Conservation (phyloP, 495 filamentous ascomycete species). For the Cercophora sp. region DNA sequence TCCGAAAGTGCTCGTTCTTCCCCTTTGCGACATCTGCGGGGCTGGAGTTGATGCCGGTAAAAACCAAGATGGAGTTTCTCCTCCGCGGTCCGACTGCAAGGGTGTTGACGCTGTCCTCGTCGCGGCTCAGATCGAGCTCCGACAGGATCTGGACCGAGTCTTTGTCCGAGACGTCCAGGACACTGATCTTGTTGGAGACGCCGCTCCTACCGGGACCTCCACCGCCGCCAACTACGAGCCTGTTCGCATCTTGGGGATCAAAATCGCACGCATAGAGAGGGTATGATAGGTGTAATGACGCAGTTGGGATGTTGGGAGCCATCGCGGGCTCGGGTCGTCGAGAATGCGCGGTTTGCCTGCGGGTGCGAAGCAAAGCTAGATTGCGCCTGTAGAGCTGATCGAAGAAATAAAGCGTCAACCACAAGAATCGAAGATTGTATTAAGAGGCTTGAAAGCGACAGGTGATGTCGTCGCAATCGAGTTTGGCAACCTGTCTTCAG, state of each 20-base stretch:
- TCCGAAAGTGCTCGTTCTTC: conserved; percentile 82
- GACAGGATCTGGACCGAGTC: conserved; percentile 59
- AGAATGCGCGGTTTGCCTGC: neutral
- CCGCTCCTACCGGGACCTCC: conserved; percentile 82
- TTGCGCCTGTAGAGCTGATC: no score
- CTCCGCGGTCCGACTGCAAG: conserved; percentile 61
- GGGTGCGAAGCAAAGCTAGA: neutral
- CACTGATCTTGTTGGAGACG: conserved; percentile 82
- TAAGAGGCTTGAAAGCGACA: no score
- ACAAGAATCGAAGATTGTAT: no score
- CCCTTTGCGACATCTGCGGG: conserved; percentile 63
- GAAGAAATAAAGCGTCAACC: no score
- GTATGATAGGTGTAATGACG: conserved; percentile 56
- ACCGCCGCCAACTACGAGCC: conserved; percentile 83
- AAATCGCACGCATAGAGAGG: conserved; percentile 91
- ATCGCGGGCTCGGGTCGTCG: no score
- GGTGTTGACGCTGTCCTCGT: conserved; percentile 89
- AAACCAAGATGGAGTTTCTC: conserved; percentile 56
- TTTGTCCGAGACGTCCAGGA: conserved; percentile 62
- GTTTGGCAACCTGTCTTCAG: no score
- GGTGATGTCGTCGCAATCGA: neutral
- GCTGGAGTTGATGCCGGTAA: conserved; percentile 85
- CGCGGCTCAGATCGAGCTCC: conserved; percentile 74
- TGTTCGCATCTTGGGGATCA: conserved; percentile 69
- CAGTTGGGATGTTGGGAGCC: conserved; percentile 25